phyloP scores from a whole-genome alignment of 805 yeast genomes.

The Ogataea nakhonphanomensis region DNA sequence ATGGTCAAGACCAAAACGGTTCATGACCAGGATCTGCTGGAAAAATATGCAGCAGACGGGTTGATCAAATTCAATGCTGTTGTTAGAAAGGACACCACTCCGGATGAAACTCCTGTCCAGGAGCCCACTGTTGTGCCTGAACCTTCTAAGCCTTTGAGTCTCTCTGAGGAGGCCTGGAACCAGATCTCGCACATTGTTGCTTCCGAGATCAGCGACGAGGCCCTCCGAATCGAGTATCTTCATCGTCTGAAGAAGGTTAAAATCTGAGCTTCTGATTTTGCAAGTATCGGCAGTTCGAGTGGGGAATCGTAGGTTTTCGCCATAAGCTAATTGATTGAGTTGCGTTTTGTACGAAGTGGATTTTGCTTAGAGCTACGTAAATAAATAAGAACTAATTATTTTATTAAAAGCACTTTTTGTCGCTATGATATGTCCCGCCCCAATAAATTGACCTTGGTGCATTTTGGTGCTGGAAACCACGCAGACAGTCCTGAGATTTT shows the following conservation, averaged over 20 bases:
- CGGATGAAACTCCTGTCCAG: not conserved
- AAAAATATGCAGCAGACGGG: constrained; percentile 19
- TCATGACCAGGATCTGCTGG: constrained; percentile 40
- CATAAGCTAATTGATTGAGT: too few species aligned
- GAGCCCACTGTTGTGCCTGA: not conserved
- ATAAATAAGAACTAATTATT: not conserved
- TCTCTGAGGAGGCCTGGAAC: constrained; percentile 33
- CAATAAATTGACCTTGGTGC: constrained; percentile 31
- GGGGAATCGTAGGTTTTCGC: too few species aligned
- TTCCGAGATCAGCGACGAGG: constrained; percentile 29
- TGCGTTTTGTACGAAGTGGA: too few species aligned
- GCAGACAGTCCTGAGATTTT: not conserved
- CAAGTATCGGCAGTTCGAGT: too few species aligned
- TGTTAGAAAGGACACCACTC: constrained; percentile 21
- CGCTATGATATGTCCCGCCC: constrained; percentile 2
- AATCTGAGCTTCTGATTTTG: not conserved
- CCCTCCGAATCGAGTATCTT: constrained; percentile 14
- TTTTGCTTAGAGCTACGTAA: not conserved
- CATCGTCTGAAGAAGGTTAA: constrained; percentile 19
- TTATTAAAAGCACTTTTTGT: not conserved
- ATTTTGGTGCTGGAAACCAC: constrained; percentile 53
- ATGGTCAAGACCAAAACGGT: constrained; percentile 50
- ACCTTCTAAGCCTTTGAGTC: constrained; percentile 1
- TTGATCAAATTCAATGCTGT: constrained; percentile 34
- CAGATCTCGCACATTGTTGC: constrained; percentile 33